A percentile compares a stretch with the other conserved stretches of the same genome.
Evolutionary conservation across 2,329 filamentous ascomycete species (phyloP).

Genomic region (Clarireedia sp.): DNA sequence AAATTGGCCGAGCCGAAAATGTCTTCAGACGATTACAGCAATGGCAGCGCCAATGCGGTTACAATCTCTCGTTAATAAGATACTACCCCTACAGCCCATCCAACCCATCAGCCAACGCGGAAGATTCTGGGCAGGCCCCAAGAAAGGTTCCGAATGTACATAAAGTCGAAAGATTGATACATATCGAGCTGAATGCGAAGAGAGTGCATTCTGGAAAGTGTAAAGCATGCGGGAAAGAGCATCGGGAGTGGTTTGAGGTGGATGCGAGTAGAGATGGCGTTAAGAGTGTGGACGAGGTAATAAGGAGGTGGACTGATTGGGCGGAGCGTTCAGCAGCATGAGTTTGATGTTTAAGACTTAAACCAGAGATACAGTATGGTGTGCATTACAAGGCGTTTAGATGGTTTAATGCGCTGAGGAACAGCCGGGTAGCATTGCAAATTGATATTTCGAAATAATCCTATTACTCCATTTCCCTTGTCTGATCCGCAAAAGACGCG

Average conservation of each 20-base stretch:
- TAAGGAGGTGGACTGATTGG: constrained; percentile 82
- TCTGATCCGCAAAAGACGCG: no score
- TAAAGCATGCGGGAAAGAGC: constrained; percentile 70
- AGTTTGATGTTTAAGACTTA: neutral
- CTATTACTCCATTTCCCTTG: no score
- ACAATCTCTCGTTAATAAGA: constrained; percentile 77
- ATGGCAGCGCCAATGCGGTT: constrained; percentile 89
- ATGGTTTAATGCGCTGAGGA: no score
- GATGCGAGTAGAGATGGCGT: constrained; percentile 66
- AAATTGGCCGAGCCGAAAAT: constrained; percentile 65
- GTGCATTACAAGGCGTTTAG: neutral
- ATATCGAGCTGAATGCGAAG: constrained; percentile 68
- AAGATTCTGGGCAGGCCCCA: constrained; percentile 33
- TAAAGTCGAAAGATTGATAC: constrained; percentile 81
- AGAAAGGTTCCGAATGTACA: constrained; percentile 78
- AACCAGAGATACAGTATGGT: neutral
- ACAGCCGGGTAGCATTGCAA: no score
- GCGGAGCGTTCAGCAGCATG: constrained; percentile 11
- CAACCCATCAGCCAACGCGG: neutral
- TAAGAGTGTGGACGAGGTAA: constrained; percentile 60
- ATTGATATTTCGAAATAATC: no score
- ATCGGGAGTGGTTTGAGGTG: constrained; percentile 94
- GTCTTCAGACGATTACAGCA: constrained; percentile 87
- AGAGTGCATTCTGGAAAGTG: constrained; percentile 55
- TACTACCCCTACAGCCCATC: constrained; percentile 72